A percentile compares a stretch with the other conserved stretches of the same genome.
phyloP scores from a whole-genome alignment of 352 stramenopile species.

The Pythium brassicae region DNA sequence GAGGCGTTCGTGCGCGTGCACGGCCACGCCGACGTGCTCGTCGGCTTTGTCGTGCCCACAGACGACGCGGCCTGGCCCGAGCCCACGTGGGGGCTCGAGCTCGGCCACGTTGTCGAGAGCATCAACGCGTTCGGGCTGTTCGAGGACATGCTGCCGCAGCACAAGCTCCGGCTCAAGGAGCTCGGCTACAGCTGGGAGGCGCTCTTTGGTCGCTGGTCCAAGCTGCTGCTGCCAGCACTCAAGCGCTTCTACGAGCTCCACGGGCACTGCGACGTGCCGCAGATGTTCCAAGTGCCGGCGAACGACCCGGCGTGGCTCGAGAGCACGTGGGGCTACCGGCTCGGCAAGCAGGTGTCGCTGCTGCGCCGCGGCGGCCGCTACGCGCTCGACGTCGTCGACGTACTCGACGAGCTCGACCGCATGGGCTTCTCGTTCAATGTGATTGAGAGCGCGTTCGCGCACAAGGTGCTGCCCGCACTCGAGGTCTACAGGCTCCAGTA shows the following conservation, averaged over 20 bases:
- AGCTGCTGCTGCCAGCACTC: constrained; percentile 59
- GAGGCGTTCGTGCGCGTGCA: constrained; percentile 28
- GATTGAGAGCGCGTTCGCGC: constrained; percentile 51
- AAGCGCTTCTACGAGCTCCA: constrained; percentile 72
- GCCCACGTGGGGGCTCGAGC: constrained; percentile 24
- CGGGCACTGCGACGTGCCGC: constrained; percentile 85
- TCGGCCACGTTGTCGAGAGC: constrained; percentile 54
- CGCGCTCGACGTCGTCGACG: constrained; percentile 38
- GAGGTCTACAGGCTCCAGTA: constrained; percentile 81
- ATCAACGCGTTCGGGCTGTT: constrained; percentile 47
- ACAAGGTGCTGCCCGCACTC: constrained; percentile 67
- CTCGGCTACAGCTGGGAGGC: constrained; percentile 54
- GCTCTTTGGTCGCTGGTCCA: constrained; percentile 57
- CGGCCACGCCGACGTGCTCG: constrained; percentile 29
- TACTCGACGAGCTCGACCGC: constrained; percentile 47
- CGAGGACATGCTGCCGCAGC: constrained; percentile 25
- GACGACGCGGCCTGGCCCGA: constrained; percentile 39
- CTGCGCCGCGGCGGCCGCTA: constrained; percentile 44
- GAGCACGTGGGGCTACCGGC: constrained; percentile 72
- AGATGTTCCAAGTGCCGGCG: constrained; percentile 85
- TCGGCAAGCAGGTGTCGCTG: constrained; percentile 82
- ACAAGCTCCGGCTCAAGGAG: constrained; percentile 37
- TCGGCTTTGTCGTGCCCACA: constrained; percentile 54
- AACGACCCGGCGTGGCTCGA: constrained; percentile 73
- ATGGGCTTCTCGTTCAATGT: constrained; percentile 71